Evolutionary conservation across 164 flowering plant genomes (phyloP).

Genomic region (Nymphaea thermarum): DNA sequence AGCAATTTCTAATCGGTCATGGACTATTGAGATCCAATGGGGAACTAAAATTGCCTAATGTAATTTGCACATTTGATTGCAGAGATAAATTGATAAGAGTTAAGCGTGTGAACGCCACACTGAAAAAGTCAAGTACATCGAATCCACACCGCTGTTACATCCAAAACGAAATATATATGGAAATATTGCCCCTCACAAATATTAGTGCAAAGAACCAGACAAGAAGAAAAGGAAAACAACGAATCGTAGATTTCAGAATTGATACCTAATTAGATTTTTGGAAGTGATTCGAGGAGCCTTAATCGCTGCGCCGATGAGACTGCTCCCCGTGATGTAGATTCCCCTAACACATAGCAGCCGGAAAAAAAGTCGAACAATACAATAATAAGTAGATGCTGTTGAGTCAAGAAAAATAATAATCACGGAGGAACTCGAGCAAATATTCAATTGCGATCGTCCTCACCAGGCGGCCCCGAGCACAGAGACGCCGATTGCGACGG

Average conservation of each 20-base stretch:
- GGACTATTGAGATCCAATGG: too few relatives aligned
- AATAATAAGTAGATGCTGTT: background rate
- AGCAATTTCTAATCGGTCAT: too few relatives aligned
- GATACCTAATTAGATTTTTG: constrained; percentile 87
- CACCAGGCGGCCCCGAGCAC: constrained; percentile 99
- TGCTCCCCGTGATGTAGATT: constrained; percentile 91
- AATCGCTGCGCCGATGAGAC: constrained; percentile 98
- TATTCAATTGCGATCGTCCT: background rate
- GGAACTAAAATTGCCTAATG: too few relatives aligned
- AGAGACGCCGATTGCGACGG: constrained; percentile 87
- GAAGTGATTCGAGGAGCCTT: constrained; percentile 97
- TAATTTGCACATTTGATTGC: too few relatives aligned
- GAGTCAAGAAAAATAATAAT: background rate
- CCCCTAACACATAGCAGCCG: constrained; percentile 40
- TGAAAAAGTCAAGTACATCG: too few relatives aligned
- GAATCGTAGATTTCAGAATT: background rate
- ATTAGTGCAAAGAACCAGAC: too few relatives aligned
- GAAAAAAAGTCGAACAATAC: background rate
- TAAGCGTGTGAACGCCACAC: too few relatives aligned
- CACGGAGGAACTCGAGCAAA: background rate
- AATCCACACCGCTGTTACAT: too few relatives aligned
- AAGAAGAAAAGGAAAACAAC: too few relatives aligned
- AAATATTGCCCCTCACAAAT: too few relatives aligned
- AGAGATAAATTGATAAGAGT: too few relatives aligned
- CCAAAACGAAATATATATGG: too few relatives aligned